phyloP scores from a whole-genome alignment of 768 basidiomycete genomes.

The Tephrocybe rancida region DNA sequence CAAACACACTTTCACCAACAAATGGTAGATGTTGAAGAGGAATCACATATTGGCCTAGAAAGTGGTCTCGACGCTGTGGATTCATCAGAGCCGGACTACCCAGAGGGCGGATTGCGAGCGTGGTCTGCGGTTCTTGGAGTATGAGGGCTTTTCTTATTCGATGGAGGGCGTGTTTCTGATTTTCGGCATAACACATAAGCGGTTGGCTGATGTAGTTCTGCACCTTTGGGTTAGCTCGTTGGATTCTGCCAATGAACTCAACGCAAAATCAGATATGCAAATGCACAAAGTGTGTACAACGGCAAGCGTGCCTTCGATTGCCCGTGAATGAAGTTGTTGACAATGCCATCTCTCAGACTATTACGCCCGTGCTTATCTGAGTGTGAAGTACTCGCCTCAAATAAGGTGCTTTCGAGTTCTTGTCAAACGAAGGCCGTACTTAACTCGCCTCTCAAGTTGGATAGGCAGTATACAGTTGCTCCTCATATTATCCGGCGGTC shows the following conservation, averaged over 20 bases:
- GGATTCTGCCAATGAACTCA: not conserved
- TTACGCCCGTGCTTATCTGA: slow-evolving; percentile 41
- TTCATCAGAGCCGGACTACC: slow-evolving; percentile 14
- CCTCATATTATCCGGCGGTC: slow-evolving; percentile 44
- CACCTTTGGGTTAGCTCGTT: slow-evolving; percentile 39
- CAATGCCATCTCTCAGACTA: slow-evolving; percentile 32
- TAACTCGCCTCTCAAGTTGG: slow-evolving; percentile 23
- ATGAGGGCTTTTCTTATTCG: slow-evolving; percentile 22
- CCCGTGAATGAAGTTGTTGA: not conserved
- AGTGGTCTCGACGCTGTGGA: not conserved
- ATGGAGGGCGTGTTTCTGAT: not conserved
- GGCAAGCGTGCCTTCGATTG: slow-evolving; percentile 19
- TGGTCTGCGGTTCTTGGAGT: slow-evolving; percentile 45
- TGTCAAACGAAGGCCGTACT: too few species aligned
- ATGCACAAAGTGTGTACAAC: slow-evolving; percentile 38
- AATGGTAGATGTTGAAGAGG: slow-evolving; percentile 1
- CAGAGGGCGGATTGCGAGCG: slow-evolving; percentile 42
- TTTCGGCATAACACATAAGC: not conserved
- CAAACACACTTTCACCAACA: too few species aligned
- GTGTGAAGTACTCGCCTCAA: slow-evolving; percentile 30
- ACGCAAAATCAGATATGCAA: slow-evolving; percentile 29
- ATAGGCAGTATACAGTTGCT: slow-evolving; percentile 54
- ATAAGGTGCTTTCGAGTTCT: slow-evolving; percentile 29
- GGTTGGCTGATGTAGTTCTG: slow-evolving; percentile 44
- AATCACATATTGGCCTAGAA: not conserved